Conservation (phyloP, 345 rosid genomes). For the Cardiospermum halicacabum region DNA sequence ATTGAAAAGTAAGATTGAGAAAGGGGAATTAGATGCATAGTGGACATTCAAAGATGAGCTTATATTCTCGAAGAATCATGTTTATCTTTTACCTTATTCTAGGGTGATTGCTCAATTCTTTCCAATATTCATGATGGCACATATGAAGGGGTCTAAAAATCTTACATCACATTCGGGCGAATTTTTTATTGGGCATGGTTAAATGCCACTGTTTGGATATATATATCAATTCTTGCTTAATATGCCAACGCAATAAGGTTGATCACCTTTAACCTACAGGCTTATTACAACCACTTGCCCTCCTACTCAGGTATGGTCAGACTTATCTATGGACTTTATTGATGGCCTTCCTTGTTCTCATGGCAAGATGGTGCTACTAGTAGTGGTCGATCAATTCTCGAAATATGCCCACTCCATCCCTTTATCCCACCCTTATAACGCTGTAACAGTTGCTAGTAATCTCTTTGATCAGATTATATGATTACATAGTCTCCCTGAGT, state of each 20-base stretch:
- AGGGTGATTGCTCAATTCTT: too few relatives aligned
- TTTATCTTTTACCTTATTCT: too few relatives aligned
- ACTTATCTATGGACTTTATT: not conserved
- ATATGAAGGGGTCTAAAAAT: too few relatives aligned
- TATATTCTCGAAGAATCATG: too few relatives aligned
- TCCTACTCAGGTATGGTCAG: too few relatives aligned
- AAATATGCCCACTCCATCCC: not conserved
- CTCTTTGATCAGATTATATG: not conserved
- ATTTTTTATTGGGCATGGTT: not conserved
- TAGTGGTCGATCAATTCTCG: not conserved
- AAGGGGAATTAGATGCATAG: too few relatives aligned
- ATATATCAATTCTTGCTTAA: not conserved
- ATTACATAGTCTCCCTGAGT: not conserved
- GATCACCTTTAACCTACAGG: too few relatives aligned
- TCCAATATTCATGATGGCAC: too few relatives aligned
- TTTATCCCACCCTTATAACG: not conserved
- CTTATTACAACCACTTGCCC: too few relatives aligned
- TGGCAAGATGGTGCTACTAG: not conserved
- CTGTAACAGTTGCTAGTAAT: not conserved
- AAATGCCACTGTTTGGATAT: not conserved
- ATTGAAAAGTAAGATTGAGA: too few relatives aligned
- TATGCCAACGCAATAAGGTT: too few relatives aligned
- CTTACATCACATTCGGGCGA: not conserved
- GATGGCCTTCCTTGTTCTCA: not conserved
- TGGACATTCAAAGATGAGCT: too few relatives aligned